Evolutionary conservation across 176 grass and related monocot genomes (phyloP).

Genomic region (Juncus effusus): DNA sequence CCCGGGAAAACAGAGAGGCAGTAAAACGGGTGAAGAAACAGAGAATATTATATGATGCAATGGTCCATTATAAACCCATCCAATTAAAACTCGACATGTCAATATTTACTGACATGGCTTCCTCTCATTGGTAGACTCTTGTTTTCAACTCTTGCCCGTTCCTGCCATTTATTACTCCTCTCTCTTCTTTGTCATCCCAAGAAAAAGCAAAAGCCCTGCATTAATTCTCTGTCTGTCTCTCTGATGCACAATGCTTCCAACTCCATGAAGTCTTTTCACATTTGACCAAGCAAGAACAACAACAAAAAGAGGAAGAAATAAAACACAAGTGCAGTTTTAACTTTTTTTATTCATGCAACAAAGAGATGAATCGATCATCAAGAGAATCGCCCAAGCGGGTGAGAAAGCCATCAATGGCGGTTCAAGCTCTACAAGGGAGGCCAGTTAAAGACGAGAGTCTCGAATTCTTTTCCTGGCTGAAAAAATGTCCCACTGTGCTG

Average conservation of each 20-base stretch:
- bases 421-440: slow-evolving; percentile 26
- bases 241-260: neutral
- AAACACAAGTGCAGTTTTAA: neutral
- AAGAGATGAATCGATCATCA: slow-evolving; percentile 12
- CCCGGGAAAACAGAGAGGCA: slow-evolving; percentile 15
- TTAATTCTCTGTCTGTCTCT: slow-evolving; percentile 6
- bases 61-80: neutral
- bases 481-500: slow-evolving; percentile 5
- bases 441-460: slow-evolving; percentile 22
- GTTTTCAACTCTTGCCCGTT: too few species aligned
- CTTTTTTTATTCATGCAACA: slow-evolving; percentile 5
- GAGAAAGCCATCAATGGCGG: slow-evolving; percentile 11
- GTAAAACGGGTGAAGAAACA: neutral
- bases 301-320: neutral
- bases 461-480: slow-evolving; percentile 27
- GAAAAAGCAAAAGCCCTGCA: too few species aligned
- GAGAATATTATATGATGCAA: too few species aligned
- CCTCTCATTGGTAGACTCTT: too few species aligned
- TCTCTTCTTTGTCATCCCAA: too few species aligned
- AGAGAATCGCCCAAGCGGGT: slow-evolving; percentile 18
- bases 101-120: too few species aligned
- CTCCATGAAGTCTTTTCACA: slow-evolving; percentile 6
- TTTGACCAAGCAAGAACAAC: neutral
- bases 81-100: neutral
- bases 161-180: too few species aligned